phyloP scores from a whole-genome alignment of 805 yeast species.

The Sungouiozyma intestinalis region DNA sequence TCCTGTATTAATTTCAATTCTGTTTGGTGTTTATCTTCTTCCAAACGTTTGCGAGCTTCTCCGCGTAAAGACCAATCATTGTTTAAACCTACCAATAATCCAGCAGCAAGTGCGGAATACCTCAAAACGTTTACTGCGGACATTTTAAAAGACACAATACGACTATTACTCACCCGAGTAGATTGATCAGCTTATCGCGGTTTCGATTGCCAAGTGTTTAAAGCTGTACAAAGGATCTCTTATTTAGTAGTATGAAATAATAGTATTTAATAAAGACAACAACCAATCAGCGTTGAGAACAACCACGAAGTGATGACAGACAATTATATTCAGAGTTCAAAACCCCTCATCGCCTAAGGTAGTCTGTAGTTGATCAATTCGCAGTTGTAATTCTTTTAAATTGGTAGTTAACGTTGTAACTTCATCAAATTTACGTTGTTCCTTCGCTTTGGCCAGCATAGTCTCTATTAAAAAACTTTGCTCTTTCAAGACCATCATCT shows the following conservation, averaged over 20 bases:
- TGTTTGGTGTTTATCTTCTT: slow-evolving; percentile 46
- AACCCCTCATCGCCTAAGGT: slow-evolving; percentile 48
- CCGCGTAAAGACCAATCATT: slow-evolving; percentile 65
- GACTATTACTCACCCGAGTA: no score
- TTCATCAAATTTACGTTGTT: slow-evolving; percentile 69
- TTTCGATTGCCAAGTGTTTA: no score
- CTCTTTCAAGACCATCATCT: slow-evolving; percentile 78
- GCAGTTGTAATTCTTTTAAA: slow-evolving; percentile 43
- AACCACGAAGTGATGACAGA: slow-evolving; percentile 2
- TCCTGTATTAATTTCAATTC: slow-evolving; percentile 69
- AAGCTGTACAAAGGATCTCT: no score
- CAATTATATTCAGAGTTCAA: no score
- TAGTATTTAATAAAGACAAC: not conserved
- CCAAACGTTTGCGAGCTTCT: slow-evolving; percentile 48
- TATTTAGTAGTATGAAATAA: no score
- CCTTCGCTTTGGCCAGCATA: slow-evolving; percentile 51
- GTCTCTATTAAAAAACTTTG: slow-evolving; percentile 64
- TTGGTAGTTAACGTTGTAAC: slow-evolving; percentile 49
- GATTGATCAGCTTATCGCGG: no score
- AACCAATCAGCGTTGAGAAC: slow-evolving; percentile 1
- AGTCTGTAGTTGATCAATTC: slow-evolving; percentile 36
- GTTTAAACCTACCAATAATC: slow-evolving; percentile 78
- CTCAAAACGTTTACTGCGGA: slow-evolving; percentile 61
- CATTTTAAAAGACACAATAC: no score
- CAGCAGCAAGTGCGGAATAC: slow-evolving; percentile 85